phyloP scores from a whole-genome alignment of 2,329 filamentous ascomycete genomes.

The Pseudogymnoascus sp. region DNA sequence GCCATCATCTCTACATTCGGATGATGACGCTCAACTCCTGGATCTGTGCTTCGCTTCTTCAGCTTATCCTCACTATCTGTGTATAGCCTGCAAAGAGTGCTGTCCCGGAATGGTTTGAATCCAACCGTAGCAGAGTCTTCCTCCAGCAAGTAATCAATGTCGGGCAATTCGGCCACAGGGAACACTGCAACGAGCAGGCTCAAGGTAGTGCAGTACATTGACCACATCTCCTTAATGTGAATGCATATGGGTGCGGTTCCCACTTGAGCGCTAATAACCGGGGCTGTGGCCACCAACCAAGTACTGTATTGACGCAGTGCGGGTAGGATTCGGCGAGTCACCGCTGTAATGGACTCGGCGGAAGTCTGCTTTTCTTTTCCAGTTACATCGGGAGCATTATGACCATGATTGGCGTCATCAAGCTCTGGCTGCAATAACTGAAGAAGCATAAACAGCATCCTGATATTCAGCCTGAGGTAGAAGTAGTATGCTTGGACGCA shows the following conservation, averaged over 20 bases:
- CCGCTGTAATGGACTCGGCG: slow-evolving; percentile 47
- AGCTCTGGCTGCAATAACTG: slow-evolving; percentile 65
- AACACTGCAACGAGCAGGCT: slow-evolving; percentile 54
- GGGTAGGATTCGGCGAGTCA: slow-evolving; percentile 55
- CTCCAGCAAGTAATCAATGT: slow-evolving; percentile 56
- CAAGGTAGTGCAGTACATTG: slow-evolving; percentile 55
- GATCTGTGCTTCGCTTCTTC: slow-evolving; percentile 43
- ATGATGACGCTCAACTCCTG: slow-evolving; percentile 43
- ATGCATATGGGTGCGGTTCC: slow-evolving; percentile 48
- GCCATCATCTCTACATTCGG: slow-evolving; percentile 60
- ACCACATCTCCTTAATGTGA: slow-evolving; percentile 57
- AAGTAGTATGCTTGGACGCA: slow-evolving; percentile 51
- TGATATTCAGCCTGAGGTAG: slow-evolving; percentile 70
- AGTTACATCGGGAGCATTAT: slow-evolving; percentile 38
- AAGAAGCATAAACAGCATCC: slow-evolving; percentile 66
- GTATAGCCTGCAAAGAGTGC: slow-evolving; percentile 44
- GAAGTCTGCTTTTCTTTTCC: slow-evolving; percentile 29
- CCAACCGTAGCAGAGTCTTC: slow-evolving; percentile 62
- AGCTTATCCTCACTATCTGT: slow-evolving; percentile 30
- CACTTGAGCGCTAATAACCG: slow-evolving; percentile 45
- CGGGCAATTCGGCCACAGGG: slow-evolving; percentile 47
- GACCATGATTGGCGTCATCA: slow-evolving; percentile 23
- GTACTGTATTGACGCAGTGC: slow-evolving; percentile 60
- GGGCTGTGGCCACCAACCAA: slow-evolving; percentile 54
- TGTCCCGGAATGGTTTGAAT: slow-evolving; percentile 51